Conservation (phyloP, 768 basidiomycete genomes). For the Cantharellus anzutake region DNA sequence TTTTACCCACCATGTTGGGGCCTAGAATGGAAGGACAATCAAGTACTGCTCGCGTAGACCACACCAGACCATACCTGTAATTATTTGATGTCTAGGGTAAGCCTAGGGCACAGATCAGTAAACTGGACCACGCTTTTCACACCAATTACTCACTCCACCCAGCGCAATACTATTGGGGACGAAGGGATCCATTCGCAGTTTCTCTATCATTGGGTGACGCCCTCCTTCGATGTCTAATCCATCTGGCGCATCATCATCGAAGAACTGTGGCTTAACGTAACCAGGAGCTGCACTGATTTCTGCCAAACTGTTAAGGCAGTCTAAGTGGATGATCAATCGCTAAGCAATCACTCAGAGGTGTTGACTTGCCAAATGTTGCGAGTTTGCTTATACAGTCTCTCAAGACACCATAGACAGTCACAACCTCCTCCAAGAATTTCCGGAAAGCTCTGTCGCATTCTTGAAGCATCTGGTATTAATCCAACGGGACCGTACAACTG, state of each 20-base stretch:
- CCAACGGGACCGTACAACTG: neutral
- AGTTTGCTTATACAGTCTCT: constrained; percentile 64
- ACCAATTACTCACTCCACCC: constrained; percentile 21
- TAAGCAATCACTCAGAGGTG: neutral
- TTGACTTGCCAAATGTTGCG: constrained; percentile 31
- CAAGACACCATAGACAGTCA: constrained; percentile 49
- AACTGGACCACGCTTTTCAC: too few relatives aligned
- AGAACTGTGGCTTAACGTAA: constrained; percentile 63
- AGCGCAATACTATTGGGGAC: constrained; percentile 66
- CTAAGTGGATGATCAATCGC: constrained; percentile 14
- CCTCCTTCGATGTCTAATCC: constrained; percentile 57
- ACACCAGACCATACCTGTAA: constrained; percentile 32
- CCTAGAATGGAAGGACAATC: constrained; percentile 13
- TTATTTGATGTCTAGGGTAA: constrained; percentile 35
- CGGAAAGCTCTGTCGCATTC: constrained; percentile 44
- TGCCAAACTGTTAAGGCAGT: constrained; percentile 76
- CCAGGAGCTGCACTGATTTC: constrained; percentile 54
- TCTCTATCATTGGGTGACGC: constrained; percentile 86
- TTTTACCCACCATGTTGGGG: constrained; percentile 24
- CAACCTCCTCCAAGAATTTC: constrained; percentile 50
- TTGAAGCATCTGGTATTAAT: neutral
- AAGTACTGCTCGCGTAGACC: neutral
- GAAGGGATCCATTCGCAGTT: constrained; percentile 56
- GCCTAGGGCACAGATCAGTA: neutral
- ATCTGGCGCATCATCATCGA: constrained; percentile 26